Conservation (phyloP, 768 basidiomycete genomes). For the Gelatoporia subvermispora region DNA sequence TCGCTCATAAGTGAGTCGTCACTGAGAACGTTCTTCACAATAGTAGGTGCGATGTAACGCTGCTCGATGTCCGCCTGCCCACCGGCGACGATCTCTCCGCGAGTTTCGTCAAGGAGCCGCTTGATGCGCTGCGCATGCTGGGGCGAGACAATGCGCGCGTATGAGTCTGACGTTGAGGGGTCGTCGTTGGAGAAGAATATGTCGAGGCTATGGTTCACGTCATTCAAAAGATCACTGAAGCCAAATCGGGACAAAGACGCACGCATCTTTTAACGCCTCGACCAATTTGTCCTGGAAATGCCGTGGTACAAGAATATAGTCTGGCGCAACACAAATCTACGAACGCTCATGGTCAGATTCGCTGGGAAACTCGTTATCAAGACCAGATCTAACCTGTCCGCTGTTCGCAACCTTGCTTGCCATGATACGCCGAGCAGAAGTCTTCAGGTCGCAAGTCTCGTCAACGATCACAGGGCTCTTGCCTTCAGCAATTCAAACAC, state of each 20-base stretch:
- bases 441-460: slow-evolving; percentile 55
- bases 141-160: slow-evolving; percentile 47
- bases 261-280: slow-evolving; percentile 39
- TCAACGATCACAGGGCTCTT: slow-evolving; percentile 72
- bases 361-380: not conserved
- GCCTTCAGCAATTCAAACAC: slow-evolving; percentile 23
- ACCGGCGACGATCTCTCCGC: slow-evolving; percentile 62
- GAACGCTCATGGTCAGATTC: not conserved
- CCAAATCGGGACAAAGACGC: not conserved
- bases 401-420: slow-evolving; percentile 80
- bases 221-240: too few species aligned
- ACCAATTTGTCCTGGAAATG: slow-evolving; percentile 35
- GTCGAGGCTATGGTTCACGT: slow-evolving; percentile 34
- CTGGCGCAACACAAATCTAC: slow-evolving; percentile 67
- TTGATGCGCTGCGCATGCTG: slow-evolving; percentile 58
- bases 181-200: slow-evolving; percentile 53
- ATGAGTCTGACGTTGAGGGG: slow-evolving; percentile 35
- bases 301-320: slow-evolving; percentile 45
- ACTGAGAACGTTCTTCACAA: slow-evolving; percentile 55
- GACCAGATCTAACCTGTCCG: slow-evolving; percentile 37
- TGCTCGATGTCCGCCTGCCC: slow-evolving; percentile 54
- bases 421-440: slow-evolving; percentile 64
- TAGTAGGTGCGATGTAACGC: slow-evolving; percentile 66
- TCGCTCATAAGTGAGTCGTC: slow-evolving; percentile 76
- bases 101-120: slow-evolving; percentile 55